phyloP scores from a whole-genome alignment of 768 basidiomycete species.

The Boletellus ananiceps region DNA sequence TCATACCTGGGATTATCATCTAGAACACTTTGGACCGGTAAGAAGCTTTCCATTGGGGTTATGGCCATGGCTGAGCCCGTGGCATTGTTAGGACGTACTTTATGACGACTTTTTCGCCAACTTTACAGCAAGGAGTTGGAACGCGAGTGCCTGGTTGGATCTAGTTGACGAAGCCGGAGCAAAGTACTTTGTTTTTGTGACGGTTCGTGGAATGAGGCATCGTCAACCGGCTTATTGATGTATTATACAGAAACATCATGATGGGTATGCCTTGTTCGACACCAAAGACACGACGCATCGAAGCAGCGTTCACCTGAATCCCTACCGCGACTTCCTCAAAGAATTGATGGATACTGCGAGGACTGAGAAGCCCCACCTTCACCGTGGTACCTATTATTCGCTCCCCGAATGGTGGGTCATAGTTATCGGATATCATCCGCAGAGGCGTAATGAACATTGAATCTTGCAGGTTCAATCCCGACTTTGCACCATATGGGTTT shows the following conservation, averaged over 20 bases:
- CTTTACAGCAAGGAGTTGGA: constrained; percentile 50
- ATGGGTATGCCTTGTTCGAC: constrained; percentile 55
- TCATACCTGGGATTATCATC: constrained; percentile 46
- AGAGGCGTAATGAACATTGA: not conserved
- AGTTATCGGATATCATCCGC: not conserved
- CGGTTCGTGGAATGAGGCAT: constrained; percentile 29
- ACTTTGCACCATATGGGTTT: constrained; percentile 48
- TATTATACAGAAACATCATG: constrained; percentile 51
- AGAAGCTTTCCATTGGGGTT: constrained; percentile 11
- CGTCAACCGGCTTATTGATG: not conserved
- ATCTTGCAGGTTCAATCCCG: constrained; percentile 47
- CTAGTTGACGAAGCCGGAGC: constrained; percentile 53
- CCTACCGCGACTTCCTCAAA: constrained; percentile 46
- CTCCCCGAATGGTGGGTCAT: constrained; percentile 47
- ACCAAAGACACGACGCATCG: constrained; percentile 50
- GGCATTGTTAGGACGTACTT: constrained; percentile 34
- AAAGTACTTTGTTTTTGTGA: constrained; percentile 57
- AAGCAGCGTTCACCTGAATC: constrained; percentile 45
- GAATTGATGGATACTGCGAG: constrained; percentile 50
- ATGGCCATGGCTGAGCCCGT: not conserved
- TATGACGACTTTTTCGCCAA: constrained; percentile 58
- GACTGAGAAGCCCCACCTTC: constrained; percentile 44
- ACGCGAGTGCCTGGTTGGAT: constrained; percentile 52
- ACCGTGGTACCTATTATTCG: constrained; percentile 56
- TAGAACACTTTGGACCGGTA: constrained; percentile 42